Evolutionary conservation across 2,329 filamentous ascomycete genomes (phyloP).

Genomic region (Paecilomyces sp.): DNA sequence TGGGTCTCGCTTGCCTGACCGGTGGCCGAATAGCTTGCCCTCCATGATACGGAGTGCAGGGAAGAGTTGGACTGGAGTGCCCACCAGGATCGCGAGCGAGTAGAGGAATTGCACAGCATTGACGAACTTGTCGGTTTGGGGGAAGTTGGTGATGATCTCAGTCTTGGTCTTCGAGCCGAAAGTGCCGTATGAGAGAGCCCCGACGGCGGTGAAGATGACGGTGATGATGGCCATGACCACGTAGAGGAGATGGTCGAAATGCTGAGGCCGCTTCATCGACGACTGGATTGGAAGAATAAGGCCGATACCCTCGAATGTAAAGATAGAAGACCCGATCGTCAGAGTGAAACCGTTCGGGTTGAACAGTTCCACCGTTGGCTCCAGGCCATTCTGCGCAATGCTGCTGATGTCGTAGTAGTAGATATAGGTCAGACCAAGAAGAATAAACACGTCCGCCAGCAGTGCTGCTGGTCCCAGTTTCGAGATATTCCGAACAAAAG

Average conservation of each 20-base stretch:
- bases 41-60: conserved; percentile 95
- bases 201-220: conserved; percentile 81
- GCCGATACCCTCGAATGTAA: conserved; percentile 96
- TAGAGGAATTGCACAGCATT: conserved; percentile 96
- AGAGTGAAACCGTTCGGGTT: conserved; percentile 90
- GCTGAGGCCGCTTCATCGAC: conserved; percentile 84
- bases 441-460: conserved; percentile 88
- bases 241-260: conserved; percentile 83
- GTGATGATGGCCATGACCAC: conserved; percentile 95
- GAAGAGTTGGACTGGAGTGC: conserved; percentile 93
- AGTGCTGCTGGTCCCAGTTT: conserved; percentile 94
- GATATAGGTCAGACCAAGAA: conserved; percentile 84
- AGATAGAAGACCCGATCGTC: conserved; percentile 97
- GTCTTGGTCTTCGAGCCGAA: conserved; percentile 95
- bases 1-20: conserved; percentile 94
- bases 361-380: conserved; percentile 83
- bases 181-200: conserved; percentile 88
- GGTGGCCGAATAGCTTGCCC: conserved; percentile 85
- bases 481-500: conserved; percentile 89
- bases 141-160: conserved; percentile 90
- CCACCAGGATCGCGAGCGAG: conserved; percentile 92
- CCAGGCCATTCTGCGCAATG: conserved; percentile 60
- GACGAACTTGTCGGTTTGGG: conserved; percentile 90
- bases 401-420: conserved; percentile 94
- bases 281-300: conserved; percentile 98